Evolutionary conservation across 345 rosid species (phyloP).

Genomic region (Melaleuca quinquenervia): DNA sequence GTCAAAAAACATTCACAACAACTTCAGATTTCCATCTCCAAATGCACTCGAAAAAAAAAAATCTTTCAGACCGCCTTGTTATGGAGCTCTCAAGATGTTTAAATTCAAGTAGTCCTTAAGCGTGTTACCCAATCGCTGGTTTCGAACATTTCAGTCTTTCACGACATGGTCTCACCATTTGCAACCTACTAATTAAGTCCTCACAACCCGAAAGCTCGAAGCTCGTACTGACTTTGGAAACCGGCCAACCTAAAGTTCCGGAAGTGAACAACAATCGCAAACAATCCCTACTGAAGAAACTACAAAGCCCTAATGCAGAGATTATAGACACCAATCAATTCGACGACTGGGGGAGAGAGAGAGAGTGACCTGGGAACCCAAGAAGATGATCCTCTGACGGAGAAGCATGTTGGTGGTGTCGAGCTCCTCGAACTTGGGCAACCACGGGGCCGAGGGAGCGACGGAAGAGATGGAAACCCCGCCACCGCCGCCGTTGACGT

Average conservation of each 20-base stretch:
- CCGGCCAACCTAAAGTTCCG: neutral
- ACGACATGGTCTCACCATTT: neutral
- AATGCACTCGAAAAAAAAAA: neutral
- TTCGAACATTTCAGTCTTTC: neutral
- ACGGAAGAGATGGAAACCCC: constrained; percentile 11
- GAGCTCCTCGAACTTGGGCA: constrained; percentile 74
- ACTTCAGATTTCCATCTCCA: neutral
- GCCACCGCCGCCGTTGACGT: constrained; percentile 25
- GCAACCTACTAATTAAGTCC: neutral
- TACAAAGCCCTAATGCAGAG: neutral
- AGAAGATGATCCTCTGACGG: constrained; percentile 77
- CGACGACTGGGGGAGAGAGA: neutral
- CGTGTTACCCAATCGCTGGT: neutral
- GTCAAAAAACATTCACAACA: neutral
- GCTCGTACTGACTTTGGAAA: neutral
- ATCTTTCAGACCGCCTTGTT: neutral
- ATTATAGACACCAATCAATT: neutral
- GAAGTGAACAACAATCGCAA: neutral
- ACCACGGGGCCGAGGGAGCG: constrained; percentile 33
- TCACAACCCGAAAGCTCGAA: neutral
- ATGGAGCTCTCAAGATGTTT: neutral
- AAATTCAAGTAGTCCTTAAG: neutral
- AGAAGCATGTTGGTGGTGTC: constrained; percentile 89
- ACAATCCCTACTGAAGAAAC: neutral
- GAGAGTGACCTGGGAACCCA: constrained; percentile 64